Evolutionary conservation across 441 rosid species (phyloP), one percentile per base, ranked within the genome.

Genomic region (Aleurites moluccanus): DNA sequence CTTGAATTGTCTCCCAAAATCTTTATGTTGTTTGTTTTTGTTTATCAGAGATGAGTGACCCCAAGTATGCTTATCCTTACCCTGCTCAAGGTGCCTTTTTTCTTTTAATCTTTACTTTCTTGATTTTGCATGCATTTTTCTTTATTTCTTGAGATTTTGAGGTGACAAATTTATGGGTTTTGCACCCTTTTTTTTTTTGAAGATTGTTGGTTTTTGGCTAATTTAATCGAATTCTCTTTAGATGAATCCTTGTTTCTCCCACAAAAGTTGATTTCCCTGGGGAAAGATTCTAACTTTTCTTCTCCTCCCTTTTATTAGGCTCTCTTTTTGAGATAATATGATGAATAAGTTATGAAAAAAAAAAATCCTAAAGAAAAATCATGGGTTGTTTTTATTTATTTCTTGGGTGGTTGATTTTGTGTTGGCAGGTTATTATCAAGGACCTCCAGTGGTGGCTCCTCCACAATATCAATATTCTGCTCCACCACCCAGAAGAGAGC

Each of bases 401-500:
- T 28, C 65, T 79, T 69, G 49, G 35, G 23, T n/a, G 50, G 0
- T 16, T 38, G 18, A 52, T 42, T 7, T 70, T 40, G 68, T 52
- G 60, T 47, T 73, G 52, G 56, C 67, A 87, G 92, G 92, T 67
- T 87, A 89, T 73, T 91, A 88, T 61, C 96, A 89, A 80, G 96
- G 92, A 9, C 96, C 92, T 1, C 96, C 93, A 0, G 96, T 89
- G 67, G 77, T 87, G 87, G 87, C 96, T 6, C 96, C 96, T 21
- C 96, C 96, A 7, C 92, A 86, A 57, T 88, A 89, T 70, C 92
- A 86, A 57, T 88, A 89, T 72, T 87, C 87, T 21, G 84, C 91
- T 67, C 84, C 93, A 25, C 90, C 92, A 2, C 92, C 90, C n/a
- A 73, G 67, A 69, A 86, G 85, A 56, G 10, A 78, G 63, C 59